Base-by-base conservation (phyloP, 2,329 filamentous ascomycete species). In the Sclerotiophoma versabilis region DNA sequence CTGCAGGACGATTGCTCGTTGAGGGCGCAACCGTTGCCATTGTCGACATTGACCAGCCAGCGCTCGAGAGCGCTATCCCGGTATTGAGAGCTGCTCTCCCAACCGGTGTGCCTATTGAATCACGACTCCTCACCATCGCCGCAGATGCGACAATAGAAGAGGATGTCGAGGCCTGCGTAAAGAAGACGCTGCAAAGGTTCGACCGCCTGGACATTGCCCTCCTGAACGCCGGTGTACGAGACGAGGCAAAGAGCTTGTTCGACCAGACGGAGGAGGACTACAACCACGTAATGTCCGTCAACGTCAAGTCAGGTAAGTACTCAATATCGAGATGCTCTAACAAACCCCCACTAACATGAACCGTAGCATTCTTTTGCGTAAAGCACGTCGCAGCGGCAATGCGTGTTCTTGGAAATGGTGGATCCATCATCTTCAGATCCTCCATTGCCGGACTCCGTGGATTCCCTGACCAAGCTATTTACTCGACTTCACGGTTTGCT, bases 101-200 rank as follows among this genome's bases (percentile, higher is more conserved):
- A 6, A 68, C 70, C 2, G 70, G 69, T 26, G 57, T 64, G 23
- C 61, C 61, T 9, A 47, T 70, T 2, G 59, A 64, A 11, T 62
- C 54, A n/a, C 63, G 65, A 1, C 66, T 74, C 9, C 57, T 75
- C 25, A 66, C 68, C 8, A 64, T 75, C 14, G 65, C 66, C 6
- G 73, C 70, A 2, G 74, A 77, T 52, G 69, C 73, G 8, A 75
- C 75, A 8, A 62, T 60, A 22, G 36, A 68, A 51, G 70, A 95
- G 96, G 45, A 98, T 80, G 67, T 91, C 92, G 79, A 96, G 98
- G 19, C 87, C 87, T 72, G 96, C 87, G 5, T 87, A 82, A 14
- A 98, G 83, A 64, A 67, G 57, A 63, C 61, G 4, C 42, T 72
- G 10, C 60, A 63, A 48, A 62, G 63, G 23, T 74, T 72, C 42